These are phyloP conservation scores for Phytophthora sansomeana DNA, from an alignment of 352 stramenopile species.

Conservation along the genomic window DNA sequence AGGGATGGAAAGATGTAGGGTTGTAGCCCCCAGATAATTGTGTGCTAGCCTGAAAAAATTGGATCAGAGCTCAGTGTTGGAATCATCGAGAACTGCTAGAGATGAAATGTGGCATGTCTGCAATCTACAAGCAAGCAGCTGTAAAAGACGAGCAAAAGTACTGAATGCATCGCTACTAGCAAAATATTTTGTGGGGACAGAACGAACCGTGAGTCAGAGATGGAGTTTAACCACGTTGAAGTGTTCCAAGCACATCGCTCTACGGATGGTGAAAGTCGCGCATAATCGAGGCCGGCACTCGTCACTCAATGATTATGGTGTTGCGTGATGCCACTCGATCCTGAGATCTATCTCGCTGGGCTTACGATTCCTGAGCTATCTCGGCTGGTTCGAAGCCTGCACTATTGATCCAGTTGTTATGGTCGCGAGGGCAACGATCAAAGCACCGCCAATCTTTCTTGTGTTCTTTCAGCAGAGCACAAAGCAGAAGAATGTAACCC, in stretches of 20 bases:
- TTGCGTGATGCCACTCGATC: slow-evolving; percentile 19
- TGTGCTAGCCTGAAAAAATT: too few species aligned
- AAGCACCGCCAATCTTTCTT: slow-evolving; percentile 18
- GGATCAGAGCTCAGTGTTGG: too few species aligned
- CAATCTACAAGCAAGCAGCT: too few species aligned
- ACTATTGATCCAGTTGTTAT: not conserved
- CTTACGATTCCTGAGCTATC: slow-evolving; percentile 27
- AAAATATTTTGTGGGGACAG: too few species aligned
- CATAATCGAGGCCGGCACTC: slow-evolving; percentile 9
- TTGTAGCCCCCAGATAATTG: too few species aligned
- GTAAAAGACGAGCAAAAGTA: too few species aligned
- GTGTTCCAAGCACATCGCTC: slow-evolving; percentile 34
- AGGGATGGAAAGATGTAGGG: not conserved
- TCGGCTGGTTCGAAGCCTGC: slow-evolving; percentile 21
- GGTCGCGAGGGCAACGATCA: slow-evolving; percentile 10
- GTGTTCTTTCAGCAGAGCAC: not conserved
- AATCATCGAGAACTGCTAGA: too few species aligned
- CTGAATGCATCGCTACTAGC: too few species aligned
- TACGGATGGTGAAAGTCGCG: slow-evolving; percentile 23
- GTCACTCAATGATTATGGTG: slow-evolving; percentile 17
- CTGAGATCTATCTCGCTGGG: slow-evolving; percentile 29
- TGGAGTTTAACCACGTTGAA: slow-evolving; percentile 11
- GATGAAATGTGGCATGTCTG: too few species aligned
- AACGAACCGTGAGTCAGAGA: not conserved
- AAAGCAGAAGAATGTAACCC: not conserved